A percentile compares a stretch with the other conserved stretches of the same genome.
phyloP scores from a whole-genome alignment of 2,329 filamentous ascomycete genomes.

The Aureobasidium zeae region DNA sequence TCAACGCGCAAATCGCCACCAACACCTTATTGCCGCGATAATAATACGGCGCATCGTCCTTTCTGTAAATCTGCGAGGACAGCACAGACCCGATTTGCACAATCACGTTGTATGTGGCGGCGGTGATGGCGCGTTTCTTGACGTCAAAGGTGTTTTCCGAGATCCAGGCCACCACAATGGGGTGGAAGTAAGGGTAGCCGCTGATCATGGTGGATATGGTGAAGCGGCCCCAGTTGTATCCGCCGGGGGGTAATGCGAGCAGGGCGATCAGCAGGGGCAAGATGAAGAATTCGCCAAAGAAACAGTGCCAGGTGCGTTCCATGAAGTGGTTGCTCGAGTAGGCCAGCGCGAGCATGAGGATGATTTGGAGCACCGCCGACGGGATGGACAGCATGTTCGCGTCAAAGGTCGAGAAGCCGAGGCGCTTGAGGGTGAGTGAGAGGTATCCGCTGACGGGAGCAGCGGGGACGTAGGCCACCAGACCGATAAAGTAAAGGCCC shows the following conservation, averaged over 20 bases:
- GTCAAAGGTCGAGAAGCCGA: constrained; percentile 40
- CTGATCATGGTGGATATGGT: constrained; percentile 13
- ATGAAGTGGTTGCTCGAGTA: constrained; percentile 48
- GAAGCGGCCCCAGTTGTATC: constrained; percentile 44
- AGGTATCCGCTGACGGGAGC: constrained; percentile 46
- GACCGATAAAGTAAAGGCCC: constrained; percentile 41
- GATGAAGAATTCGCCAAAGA: constrained; percentile 45
- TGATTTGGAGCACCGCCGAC: constrained; percentile 30
- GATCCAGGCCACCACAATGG: constrained; percentile 44
- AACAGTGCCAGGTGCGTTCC: constrained; percentile 45
- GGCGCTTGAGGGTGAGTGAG: constrained; percentile 47
- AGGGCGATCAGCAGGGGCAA: constrained; percentile 45
- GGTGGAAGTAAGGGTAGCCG: constrained; percentile 47
- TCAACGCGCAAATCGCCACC: constrained; percentile 40
- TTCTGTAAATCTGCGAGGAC: constrained; percentile 39
- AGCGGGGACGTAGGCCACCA: constrained; percentile 46
- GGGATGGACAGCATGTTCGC: constrained; percentile 19
- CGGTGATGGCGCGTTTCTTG: constrained; percentile 41
- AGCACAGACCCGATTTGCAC: constrained; percentile 40
- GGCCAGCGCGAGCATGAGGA: constrained; percentile 47
- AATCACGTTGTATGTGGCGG: constrained; percentile 42
- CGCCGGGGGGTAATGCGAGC: constrained; percentile 40
- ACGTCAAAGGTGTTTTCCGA: constrained; percentile 44
- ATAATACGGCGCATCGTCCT: constrained; percentile 47
- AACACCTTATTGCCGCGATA: constrained; percentile 49